Evolutionary conservation across 2,329 filamentous ascomycete species (phyloP), one percentile per base, ranked within the genome.

Genomic region (Diaporthe eres): DNA sequence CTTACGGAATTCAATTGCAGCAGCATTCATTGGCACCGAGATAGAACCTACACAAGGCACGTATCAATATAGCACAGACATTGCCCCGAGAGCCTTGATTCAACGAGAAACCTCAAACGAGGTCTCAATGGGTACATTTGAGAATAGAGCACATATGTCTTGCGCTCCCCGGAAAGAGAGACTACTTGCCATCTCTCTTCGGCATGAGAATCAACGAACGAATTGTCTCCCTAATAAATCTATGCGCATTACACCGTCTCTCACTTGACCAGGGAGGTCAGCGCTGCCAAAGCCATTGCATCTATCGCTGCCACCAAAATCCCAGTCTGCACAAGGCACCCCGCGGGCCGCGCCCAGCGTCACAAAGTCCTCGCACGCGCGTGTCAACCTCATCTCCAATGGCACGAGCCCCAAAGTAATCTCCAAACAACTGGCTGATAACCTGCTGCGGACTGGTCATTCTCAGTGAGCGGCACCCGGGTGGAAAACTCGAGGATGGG

Each of bases 1-100:
- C 72, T 76, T 63, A 73, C 37, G 7, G 47, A 60, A 51, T 47
- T 55, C 71, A 37, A 65, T 73, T 73, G 58, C 71, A 73, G 47
- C 60, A 37, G 39, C 63, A 51, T 51, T 67, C 63, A 67, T 47
- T 65, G 60, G 60, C 42, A 65, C 17, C 22, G 6, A 51, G 13
- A 34, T 34, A 34, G 34, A 34, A 34, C 34, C 34, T 1, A 34
- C 34, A 34, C 34, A 65, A 31, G 17, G 5, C n/a, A 60, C 0
- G 13, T 5, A 31, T 44, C 39, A 44, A 44, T 13, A 19, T 17
- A 44, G 42, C 42, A 53, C 53, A 57, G 25, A 34, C 15, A 12
- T 34, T 22, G 28, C 25, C 28, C 25, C 25, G 1, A 28, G 3
- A 19, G 19, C 17, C 19, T 19, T 22, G 19, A 22, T 31, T 19